phyloP scores from a whole-genome alignment of 2,329 filamentous ascomycete genomes.

The Paracoccidioides brasiliensis region DNA sequence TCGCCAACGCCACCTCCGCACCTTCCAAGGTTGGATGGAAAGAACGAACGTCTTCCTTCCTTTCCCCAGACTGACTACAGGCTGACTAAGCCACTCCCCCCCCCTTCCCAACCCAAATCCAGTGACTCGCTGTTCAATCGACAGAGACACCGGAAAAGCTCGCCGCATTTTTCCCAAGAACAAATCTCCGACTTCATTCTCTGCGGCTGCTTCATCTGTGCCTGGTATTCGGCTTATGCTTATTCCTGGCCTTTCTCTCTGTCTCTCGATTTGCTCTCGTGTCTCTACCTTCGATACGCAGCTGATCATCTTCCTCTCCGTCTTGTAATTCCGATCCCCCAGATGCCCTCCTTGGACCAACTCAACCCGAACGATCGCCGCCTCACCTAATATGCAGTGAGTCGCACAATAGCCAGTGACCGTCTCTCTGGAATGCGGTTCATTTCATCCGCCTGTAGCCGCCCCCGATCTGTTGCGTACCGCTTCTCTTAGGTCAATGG shows the following conservation, averaged over 20 bases:
- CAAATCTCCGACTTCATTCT: neutral
- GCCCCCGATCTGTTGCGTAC: slow-evolving; percentile 13
- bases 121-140: neutral
- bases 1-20: too few relatives aligned
- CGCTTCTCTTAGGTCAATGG: slow-evolving; percentile 27
- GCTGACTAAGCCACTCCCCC: neutral
- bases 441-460: slow-evolving; percentile 18
- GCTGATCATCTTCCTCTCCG: neutral
- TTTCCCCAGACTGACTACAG: neutral
- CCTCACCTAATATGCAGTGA: neutral
- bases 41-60: too few relatives aligned
- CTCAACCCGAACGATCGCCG: neutral
- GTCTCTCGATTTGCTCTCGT: neutral
- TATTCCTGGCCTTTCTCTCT: neutral
- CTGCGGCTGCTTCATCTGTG: neutral
- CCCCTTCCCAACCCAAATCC: neutral
- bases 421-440: slow-evolving; percentile 25
- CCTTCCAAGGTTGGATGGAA: too few relatives aligned
- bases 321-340: neutral
- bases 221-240: neutral
- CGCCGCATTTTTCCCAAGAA: neutral
- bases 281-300: neutral
- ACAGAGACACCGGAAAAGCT: too few relatives aligned
- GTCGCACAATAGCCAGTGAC: neutral
- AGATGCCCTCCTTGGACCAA: neutral